phyloP scores from a whole-genome alignment of 2,329 filamentous ascomycete species.

The Volutella citrinella region DNA sequence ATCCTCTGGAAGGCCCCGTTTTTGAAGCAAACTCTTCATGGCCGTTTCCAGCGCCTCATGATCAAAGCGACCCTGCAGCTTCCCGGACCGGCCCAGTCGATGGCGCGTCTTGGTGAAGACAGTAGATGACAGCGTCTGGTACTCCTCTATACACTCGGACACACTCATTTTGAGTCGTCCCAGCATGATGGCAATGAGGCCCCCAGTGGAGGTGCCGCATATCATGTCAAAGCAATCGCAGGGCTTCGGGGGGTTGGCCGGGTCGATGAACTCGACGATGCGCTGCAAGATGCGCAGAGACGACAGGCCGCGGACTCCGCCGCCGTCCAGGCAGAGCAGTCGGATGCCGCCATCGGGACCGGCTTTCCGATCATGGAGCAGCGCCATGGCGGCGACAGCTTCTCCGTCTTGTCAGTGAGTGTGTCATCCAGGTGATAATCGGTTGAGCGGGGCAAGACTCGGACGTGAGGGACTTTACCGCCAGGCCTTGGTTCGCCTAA shows the following conservation, averaged over 20 bases:
- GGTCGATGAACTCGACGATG: conserved; percentile 20
- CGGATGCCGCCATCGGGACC: too few relatives aligned
- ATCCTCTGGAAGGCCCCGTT: background rate
- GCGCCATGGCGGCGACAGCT: too few relatives aligned
- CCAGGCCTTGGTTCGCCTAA: too few relatives aligned
- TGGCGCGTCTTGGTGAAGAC: conserved; percentile 3
- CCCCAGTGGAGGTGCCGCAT: conserved; percentile 26
- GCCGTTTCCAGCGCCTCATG: conserved; percentile 1
- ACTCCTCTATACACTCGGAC: conserved; percentile 2
- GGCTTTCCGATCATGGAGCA: too few relatives aligned
- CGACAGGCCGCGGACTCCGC: conserved; percentile 29
- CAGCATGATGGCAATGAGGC: conserved; percentile 41
- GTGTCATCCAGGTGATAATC: too few relatives aligned
- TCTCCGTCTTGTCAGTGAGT: too few relatives aligned
- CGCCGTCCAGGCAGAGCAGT: too few relatives aligned
- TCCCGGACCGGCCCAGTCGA: background rate
- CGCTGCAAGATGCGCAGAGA: conserved; percentile 25
- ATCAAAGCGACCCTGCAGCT: background rate
- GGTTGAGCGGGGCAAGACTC: too few relatives aligned
- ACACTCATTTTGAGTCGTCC: conserved; percentile 23
- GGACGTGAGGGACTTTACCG: too few relatives aligned
- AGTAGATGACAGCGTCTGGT: background rate
- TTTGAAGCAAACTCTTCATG: background rate
- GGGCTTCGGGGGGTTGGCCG: conserved; percentile 11
- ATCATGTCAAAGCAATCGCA: conserved; percentile 27